Evolutionary conservation across 345 rosid genomes (phyloP).

Genomic region (Litchi chinensis): DNA sequence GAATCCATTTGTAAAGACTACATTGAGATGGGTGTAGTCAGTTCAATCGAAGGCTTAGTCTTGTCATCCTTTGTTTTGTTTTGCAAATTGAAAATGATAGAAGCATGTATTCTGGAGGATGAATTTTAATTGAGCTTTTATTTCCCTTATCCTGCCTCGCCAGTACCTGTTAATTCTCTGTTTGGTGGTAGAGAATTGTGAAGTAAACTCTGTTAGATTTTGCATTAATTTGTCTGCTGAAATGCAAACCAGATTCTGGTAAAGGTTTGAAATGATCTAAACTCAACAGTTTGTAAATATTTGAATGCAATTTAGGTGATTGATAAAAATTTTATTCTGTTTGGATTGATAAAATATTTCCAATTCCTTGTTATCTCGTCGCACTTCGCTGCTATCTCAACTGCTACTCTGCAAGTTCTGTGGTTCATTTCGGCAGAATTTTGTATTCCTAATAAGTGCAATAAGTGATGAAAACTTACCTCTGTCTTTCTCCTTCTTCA

Average conservation of each 20-base stretch:
- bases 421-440: neutral
- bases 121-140: too few species aligned
- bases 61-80: neutral
- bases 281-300: neutral
- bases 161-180: too few species aligned
- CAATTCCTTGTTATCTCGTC: neutral
- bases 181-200: too few species aligned
- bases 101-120: neutral
- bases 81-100: neutral
- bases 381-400: neutral
- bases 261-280: neutral
- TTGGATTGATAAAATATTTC: neutral
- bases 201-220: neutral
- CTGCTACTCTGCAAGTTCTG: neutral
- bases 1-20: neutral
- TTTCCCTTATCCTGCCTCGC: neutral
- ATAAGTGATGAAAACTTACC: neutral
- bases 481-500: conserved; percentile 31
- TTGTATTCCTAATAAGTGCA: neutral
- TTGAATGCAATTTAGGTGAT: neutral
- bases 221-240: neutral
- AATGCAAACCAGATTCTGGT: neutral
- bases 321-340: neutral
- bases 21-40: neutral
- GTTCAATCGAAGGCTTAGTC: neutral